Percentiles rank a stretch among this genome's conserved stretches.
Conservation (phyloP, 73 alveolate genomes). For the Tetrahymena thermophila region DNA sequence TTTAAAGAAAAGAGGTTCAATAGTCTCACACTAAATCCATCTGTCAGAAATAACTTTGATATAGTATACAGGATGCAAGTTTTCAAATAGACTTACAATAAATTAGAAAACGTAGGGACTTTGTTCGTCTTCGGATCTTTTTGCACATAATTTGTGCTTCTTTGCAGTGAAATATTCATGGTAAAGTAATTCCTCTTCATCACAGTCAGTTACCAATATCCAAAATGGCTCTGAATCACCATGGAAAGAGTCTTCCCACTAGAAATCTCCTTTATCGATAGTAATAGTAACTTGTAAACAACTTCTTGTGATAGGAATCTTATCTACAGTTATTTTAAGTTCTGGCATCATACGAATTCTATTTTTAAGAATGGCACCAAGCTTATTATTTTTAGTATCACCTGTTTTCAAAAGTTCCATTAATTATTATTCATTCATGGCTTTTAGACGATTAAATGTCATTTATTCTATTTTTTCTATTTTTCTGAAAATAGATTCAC, state of each 20-base stretch:
- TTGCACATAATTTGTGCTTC: slow-evolving; percentile 64
- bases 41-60: slow-evolving; percentile 83
- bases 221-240: slow-evolving; percentile 96
- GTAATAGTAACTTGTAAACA: slow-evolving; percentile 90
- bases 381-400: slow-evolving; percentile 46
- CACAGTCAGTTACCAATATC: slow-evolving; percentile 96
- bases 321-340: slow-evolving; percentile 88
- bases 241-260: slow-evolving; percentile 96
- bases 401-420: slow-evolving; percentile 51
- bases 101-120: slow-evolving; percentile 66
- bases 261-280: slow-evolving; percentile 79
- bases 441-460: slow-evolving; percentile 37
- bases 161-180: slow-evolving; percentile 87
- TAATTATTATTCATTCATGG: slow-evolving; percentile 44
- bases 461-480: slow-evolving; percentile 67
- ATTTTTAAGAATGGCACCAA: slow-evolving; percentile 59
- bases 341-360: slow-evolving; percentile 96
- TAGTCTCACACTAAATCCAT: slow-evolving; percentile 91
- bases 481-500: slow-evolving; percentile 81
- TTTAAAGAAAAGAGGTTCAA: slow-evolving; percentile 91
- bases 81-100: slow-evolving; percentile 96
- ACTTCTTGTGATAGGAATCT: slow-evolving; percentile 97
- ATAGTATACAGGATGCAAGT: slow-evolving; percentile 97
- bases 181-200: slow-evolving; percentile 94
- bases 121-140: slow-evolving; percentile 17